phyloP scores from a whole-genome alignment of 192 early-diverging fungal species.

The Podochytrium sp. region DNA sequence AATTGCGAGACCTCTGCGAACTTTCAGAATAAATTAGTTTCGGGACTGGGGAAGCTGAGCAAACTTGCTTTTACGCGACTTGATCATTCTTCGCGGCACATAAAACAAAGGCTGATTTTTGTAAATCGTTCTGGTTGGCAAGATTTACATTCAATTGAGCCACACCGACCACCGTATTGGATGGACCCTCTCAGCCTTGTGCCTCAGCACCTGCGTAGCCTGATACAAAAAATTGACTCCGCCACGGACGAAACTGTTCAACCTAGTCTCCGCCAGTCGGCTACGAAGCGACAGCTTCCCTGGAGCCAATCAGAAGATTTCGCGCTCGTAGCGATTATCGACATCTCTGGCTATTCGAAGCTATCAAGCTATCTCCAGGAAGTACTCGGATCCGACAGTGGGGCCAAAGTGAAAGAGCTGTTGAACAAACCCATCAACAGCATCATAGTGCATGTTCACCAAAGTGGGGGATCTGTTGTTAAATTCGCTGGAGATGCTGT shows the following conservation, averaged over 20 bases:
- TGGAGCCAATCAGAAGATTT: neutral
- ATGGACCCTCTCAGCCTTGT: neutral
- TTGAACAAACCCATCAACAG: slow-evolving; percentile 29
- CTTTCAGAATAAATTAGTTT: neutral
- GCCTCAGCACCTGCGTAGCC: neutral
- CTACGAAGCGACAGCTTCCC: neutral
- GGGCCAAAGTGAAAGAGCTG: slow-evolving; percentile 30
- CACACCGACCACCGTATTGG: too few relatives aligned
- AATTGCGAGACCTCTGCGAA: slow-evolving; percentile 19
- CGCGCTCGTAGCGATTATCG: slow-evolving; percentile 18
- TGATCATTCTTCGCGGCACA: too few relatives aligned
- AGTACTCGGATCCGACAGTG: slow-evolving; percentile 11
- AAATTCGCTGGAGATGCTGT: slow-evolving; percentile 35
- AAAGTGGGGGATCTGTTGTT: slow-evolving; percentile 26
- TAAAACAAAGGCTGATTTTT: too few relatives aligned
- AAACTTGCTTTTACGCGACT: too few relatives aligned
- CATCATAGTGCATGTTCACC: slow-evolving; percentile 23
- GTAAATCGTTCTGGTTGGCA: too few relatives aligned
- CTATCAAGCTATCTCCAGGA: slow-evolving; percentile 10
- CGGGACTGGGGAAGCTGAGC: too few relatives aligned
- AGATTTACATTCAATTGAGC: too few relatives aligned
- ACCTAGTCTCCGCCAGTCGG: neutral
- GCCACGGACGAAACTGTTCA: neutral
- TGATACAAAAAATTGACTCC: neutral
- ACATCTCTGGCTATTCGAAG: slow-evolving; percentile 34